Base-by-base conservation (phyloP, 2,329 filamentous ascomycete genomes). In the Cordyceps javanica region DNA sequence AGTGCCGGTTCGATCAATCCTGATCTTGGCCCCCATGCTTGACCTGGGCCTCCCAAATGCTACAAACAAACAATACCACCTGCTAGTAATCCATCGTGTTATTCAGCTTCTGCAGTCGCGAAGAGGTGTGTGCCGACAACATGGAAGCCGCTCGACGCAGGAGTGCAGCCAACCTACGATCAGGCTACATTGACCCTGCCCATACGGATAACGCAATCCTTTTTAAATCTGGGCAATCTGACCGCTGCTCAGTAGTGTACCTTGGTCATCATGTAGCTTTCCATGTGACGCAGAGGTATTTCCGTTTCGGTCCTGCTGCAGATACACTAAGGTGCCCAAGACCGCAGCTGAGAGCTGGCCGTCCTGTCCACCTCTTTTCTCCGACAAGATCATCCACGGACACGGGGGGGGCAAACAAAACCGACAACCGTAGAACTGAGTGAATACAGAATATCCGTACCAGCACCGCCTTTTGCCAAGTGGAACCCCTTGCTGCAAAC, bases 241-340 rank as follows among this genome's bases (percentile, higher is more conserved):
- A 14, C 26, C 25, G 25, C 50, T 23, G n/a, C 25, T 19, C 38
- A 44, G 19, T 19, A 41, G 14, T 51, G 36, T 42, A 19, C n/a
- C 26, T 36, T n/a, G 19, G 52, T 28, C 30, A 41, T 28, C 25
- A 36, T 55, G 8, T 8, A 38, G 21, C 41, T 38, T 55, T 14
- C 41, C 52, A 55, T 55, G 52, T 55, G 52, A 55, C 32, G 52
- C 52, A 55, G 32, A 46, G 52, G 42, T 14, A 46, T 19, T 55
- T 55, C 52, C 42, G 23, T 28, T 46, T 55, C 16, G 30, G 41
- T 46, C 32, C 32, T 55, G 52, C 30, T 55, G 52, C 52, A 55
- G 52, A 46, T 23, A 23, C 42, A 55, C 41, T 46, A 55, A 39
- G 34, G 41, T 30, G 26, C 28, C 38, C 42, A 30, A 55, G 52